phyloP scores from a whole-genome alignment of 208 protist species.

The Endotrypanum monterogeii region DNA sequence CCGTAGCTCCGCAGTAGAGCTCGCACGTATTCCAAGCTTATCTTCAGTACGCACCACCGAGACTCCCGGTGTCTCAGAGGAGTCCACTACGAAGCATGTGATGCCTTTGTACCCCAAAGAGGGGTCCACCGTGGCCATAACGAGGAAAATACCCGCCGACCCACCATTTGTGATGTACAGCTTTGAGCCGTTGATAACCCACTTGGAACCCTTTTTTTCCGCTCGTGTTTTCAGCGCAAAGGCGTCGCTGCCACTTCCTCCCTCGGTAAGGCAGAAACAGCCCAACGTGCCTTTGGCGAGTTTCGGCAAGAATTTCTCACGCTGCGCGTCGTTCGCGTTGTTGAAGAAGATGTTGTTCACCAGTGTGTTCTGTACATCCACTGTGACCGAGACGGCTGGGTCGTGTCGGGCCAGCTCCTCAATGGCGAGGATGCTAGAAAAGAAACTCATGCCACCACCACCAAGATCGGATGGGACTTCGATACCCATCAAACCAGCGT shows the following conservation, averaged over 20 bases:
- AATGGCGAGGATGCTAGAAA: constrained; percentile 81
- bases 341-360: constrained; percentile 89
- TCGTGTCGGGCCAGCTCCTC: constrained; percentile 91
- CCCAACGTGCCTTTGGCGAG: constrained; percentile 85
- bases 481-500: constrained; percentile 86
- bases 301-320: constrained; percentile 87
- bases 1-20: constrained; percentile 94
- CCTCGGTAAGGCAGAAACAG: constrained; percentile 93
- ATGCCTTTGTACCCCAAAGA: constrained; percentile 93
- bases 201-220: constrained; percentile 78
- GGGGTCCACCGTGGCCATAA: constrained; percentile 93
- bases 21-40: constrained; percentile 95
- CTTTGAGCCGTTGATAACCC: constrained; percentile 94
- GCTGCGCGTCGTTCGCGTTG: constrained; percentile 79
- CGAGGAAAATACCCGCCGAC: constrained; percentile 92
- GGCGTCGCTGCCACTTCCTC: constrained; percentile 87
- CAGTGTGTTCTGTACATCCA: constrained; percentile 94
- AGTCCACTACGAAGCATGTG: constrained; percentile 96
- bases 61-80: constrained; percentile 78
- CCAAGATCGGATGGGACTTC: constrained; percentile 66
- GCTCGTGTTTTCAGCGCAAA: constrained; percentile 92
- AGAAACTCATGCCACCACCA: constrained; percentile 76
- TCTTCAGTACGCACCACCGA: constrained; percentile 94
- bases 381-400: constrained; percentile 81
- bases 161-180: constrained; percentile 94